Base-by-base conservation (phyloP, 2,329 filamentous ascomycete genomes). In the Colletotrichum theobromicola region DNA sequence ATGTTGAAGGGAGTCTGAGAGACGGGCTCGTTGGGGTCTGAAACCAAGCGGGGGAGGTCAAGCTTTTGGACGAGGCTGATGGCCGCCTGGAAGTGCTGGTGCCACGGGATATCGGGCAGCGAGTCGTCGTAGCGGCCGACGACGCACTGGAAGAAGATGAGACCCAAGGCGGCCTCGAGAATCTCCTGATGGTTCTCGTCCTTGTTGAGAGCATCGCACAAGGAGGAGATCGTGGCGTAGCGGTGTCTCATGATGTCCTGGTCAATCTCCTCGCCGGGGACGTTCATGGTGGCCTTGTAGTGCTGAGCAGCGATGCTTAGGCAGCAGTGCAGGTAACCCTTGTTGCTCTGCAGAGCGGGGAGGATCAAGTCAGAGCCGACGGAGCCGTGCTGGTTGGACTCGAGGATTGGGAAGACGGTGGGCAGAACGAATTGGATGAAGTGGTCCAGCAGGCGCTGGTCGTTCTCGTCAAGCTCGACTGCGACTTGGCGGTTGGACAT, bases 111-210 rank as follows among this genome's bases (percentile, higher is more conserved):
- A 82, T 98, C 96, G 18, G 95, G 94, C 28, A 98, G 91, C 61
- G 90, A 90, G 81, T 98, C 95, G 79, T 97, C 94, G 42, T 94
- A 92, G 79, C 94, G 92, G 68, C 96, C 96, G 77, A 98, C 96
- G 30, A 95, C 93, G 85, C 94, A 97, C 82, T 98, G 95, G 87
- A 98, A 97, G 87, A 98, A 97, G 82, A 98, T 98, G 91, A 98
- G 95, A 66, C 94, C 95, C 7, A 98, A 90, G 0, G 96, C 95
- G 2, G 96, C 95, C 84, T 98, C 96, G 15, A 98, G 91, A 79
- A 98, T 97, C 83, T 97, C 92, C 74, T 94, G 90, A 82, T 98
- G 95, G 81, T 98, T 90, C 81, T 93, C 93, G 81, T 98, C 95
- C 74, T 90, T 89, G 80, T 93, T 92, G 70, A 98, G 90, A 1